Base-by-base conservation (phyloP, 2,329 filamentous ascomycete species). In the Balansia obtecta region DNA sequence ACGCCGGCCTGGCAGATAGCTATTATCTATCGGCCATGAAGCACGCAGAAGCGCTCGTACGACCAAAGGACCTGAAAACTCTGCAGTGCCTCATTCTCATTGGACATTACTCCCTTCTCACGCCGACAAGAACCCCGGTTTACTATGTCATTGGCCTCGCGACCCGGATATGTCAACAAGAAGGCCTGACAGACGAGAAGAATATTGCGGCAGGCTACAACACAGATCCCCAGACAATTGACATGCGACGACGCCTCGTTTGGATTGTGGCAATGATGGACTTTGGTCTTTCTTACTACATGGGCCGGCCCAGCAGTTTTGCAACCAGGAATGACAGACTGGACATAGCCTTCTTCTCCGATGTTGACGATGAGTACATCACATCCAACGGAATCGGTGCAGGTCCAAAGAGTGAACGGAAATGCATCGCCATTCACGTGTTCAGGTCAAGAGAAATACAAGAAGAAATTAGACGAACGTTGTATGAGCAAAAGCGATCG, bases 131-230 rank as follows among this genome's bases (percentile, higher is more conserved):
- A 53, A 95, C 88, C 5, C 89, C 91, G 15, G 85, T 94, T 18
- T 97, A 95, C 68, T 96, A 94, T 68, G 83, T 96, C 46, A 80
- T 96, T 44, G 93, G 93, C 7, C 78, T 95, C 18, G 90, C 89
- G 8, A 85, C 88, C 15, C 83, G 88, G 56, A 80, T 98, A 47
- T 89, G 86, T 63, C 91, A 97, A 63, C 88, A 95, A 50, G 75
- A 96, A 48, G 88, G 90, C 6, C 72, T 96, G 42, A 84, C 85
- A 18, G 88, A 95, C 59, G 93, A 97, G 66, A 86, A 88, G 63
- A 95, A 89, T 0, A 88, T 97, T 51, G 77, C 77, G 1, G 72
- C 77, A 41, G 80, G 80, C 9, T 75, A 77, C 34, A 71, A 75
- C 7, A 68, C 83, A 15, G 82, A 94, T 58, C 76, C 82, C 2